phyloP scores from a whole-genome alignment of 2,329 filamentous ascomycete species.

The Fusarium caatingaense region DNA sequence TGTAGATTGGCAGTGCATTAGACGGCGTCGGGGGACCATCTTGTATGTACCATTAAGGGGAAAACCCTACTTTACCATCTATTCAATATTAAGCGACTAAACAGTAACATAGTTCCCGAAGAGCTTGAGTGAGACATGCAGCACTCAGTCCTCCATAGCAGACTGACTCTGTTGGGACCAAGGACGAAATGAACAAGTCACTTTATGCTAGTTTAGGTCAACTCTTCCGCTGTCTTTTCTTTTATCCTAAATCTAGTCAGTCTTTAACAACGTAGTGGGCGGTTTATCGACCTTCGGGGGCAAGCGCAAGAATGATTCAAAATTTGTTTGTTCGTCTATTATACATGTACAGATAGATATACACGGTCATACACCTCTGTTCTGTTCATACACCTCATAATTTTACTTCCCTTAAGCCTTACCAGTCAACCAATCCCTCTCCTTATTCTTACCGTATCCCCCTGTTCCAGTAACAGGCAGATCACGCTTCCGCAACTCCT shows the following conservation, averaged over 20 bases:
- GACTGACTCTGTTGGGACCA: neutral
- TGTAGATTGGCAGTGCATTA: conserved; percentile 60
- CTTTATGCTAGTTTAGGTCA: neutral
- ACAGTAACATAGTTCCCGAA: neutral
- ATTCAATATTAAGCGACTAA: conserved; percentile 46
- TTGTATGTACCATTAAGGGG: conserved; percentile 50
- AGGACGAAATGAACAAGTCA: neutral
- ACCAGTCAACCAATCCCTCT: conserved; percentile 58
- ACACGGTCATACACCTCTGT: conserved; percentile 42
- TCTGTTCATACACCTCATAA: conserved; percentile 24
- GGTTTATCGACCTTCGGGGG: too few relatives aligned
- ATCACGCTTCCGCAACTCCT: conserved; percentile 72
- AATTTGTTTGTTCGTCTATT: conserved; percentile 45
- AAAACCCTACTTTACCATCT: conserved; percentile 48
- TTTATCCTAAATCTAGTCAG: too few relatives aligned
- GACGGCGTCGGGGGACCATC: conserved; percentile 56
- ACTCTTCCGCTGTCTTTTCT: neutral
- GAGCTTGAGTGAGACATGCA: neutral
- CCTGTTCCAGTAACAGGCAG: conserved; percentile 67
- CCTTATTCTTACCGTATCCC: conserved; percentile 54
- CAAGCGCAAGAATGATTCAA: conserved; percentile 9
- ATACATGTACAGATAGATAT: conserved; percentile 50
- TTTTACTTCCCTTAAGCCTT: conserved; percentile 45
- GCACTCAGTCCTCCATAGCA: neutral
- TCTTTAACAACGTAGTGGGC: too few relatives aligned